Percentiles rank a stretch among this genome's conserved stretches.
Conservation (phyloP, 305 asterid genomes). For the Rubia peregrina region DNA sequence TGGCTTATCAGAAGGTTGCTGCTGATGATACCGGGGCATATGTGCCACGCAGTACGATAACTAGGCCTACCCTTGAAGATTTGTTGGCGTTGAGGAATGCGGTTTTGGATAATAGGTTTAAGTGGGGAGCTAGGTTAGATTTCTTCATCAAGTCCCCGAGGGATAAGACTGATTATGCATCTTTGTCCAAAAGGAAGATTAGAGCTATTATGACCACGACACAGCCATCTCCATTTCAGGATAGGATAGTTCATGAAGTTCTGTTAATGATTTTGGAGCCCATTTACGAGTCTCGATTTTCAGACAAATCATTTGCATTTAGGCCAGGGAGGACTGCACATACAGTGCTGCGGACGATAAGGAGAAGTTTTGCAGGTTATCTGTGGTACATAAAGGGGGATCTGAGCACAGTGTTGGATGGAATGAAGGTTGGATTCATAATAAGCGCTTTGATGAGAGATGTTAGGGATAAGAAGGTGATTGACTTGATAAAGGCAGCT, state of each 20-base stretch:
- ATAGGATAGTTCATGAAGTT: constrained; percentile 85
- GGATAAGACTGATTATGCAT: constrained; percentile 82
- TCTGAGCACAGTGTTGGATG: constrained; percentile 76
- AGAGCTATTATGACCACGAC: constrained; percentile 73
- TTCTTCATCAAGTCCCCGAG: constrained; percentile 74
- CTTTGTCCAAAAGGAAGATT: constrained; percentile 82
- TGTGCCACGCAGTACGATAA: constrained; percentile 67
- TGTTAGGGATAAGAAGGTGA: constrained; percentile 83
- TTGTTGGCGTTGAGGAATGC: constrained; percentile 77
- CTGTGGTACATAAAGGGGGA: constrained; percentile 94
- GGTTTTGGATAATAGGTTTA: constrained; percentile 67
- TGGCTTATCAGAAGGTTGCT: constrained; percentile 87
- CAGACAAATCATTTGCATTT: constrained; percentile 80
- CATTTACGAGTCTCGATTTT: constrained; percentile 75
- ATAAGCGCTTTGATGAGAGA: constrained; percentile 85
- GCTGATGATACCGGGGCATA: constrained; percentile 88
- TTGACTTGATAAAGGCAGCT: constrained; percentile 83
- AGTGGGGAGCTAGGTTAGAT: constrained; percentile 93
- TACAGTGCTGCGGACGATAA: constrained; percentile 70
- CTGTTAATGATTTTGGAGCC: constrained; percentile 80
- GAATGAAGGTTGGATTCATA: constrained; percentile 86
- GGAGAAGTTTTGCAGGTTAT: constrained; percentile 94
- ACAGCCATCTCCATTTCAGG: constrained; percentile 76
- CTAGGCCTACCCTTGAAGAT: constrained; percentile 68
- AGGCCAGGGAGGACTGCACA: constrained; percentile 92